Evolutionary conservation across 2,329 filamentous ascomycete genomes (phyloP).

Genomic region (Aureobasidium sp.): DNA sequence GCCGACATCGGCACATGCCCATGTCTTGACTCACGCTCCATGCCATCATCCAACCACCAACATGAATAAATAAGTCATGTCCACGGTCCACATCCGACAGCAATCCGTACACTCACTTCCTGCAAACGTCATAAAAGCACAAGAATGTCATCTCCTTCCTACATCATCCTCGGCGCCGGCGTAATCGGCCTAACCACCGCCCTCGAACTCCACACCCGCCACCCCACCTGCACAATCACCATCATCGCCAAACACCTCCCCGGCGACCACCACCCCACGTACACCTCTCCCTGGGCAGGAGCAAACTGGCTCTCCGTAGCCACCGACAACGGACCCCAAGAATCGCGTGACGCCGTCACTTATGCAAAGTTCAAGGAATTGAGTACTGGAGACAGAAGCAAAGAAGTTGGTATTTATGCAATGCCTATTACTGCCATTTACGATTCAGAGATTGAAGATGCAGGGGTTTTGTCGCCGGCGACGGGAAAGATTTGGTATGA

Average conservation of each 20-base stretch:
- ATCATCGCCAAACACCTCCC: constrained; percentile 77
- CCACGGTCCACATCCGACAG: background rate
- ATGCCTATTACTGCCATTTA: constrained; percentile 8
- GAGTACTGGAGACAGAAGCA: background rate
- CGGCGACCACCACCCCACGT: constrained; percentile 78
- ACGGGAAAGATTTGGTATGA: constrained; percentile 10
- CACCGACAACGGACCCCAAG: constrained; percentile 32
- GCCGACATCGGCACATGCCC: background rate
- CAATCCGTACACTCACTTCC: background rate
- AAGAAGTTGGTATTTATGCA: background rate
- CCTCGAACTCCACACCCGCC: constrained; percentile 37
- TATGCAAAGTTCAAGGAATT: background rate
- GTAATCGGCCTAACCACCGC: constrained; percentile 56
- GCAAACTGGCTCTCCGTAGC: constrained; percentile 65
- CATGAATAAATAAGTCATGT: background rate
- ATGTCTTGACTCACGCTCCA: background rate
- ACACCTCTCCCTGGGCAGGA: constrained; percentile 77
- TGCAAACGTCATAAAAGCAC: background rate
- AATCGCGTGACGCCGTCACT: background rate
- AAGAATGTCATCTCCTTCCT: constrained; percentile 29
- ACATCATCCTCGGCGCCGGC: constrained; percentile 35
- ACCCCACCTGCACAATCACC: constrained; percentile 47
- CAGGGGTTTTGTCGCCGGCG: background rate
- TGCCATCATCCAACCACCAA: background rate
- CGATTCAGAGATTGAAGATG: background rate